phyloP scores from a whole-genome alignment of 257 asterid species.

The Solanum sparsipilum region DNA sequence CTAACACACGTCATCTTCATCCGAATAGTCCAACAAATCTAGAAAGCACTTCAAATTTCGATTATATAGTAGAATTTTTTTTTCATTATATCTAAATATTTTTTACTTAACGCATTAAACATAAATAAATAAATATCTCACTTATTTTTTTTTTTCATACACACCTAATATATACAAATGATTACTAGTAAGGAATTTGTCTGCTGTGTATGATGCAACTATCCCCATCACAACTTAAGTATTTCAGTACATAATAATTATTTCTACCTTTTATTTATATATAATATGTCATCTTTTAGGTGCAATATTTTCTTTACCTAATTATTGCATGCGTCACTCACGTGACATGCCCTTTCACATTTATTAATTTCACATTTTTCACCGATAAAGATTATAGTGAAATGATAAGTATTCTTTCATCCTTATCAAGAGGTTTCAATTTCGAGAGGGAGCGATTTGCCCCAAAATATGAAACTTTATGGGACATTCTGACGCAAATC shows the following conservation, averaged over 20 bases:
- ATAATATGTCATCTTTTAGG: neutral
- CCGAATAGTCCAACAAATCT: neutral
- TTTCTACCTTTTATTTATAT: neutral
- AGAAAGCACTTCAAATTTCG: no score
- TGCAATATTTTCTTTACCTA: neutral
- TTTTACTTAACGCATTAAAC: neutral
- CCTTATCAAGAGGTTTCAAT: neutral
- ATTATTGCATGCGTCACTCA: neutral
- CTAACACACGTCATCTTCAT: neutral
- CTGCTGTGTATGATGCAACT: constrained; percentile 5
- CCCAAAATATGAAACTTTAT: no score
- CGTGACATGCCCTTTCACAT: neutral
- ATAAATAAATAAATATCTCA: neutral
- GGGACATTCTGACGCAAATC: no score
- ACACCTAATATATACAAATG: constrained; percentile 2
- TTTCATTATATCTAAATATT: neutral
- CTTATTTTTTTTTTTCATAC: neutral
- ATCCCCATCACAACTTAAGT: constrained; percentile 1
- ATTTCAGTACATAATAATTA: neutral
- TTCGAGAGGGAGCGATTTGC: no score
- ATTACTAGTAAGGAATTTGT: constrained; percentile 7
- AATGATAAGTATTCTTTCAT: no score
- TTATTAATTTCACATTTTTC: neutral
- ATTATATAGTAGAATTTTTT: neutral
- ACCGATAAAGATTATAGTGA: no score